These are phyloP conservation scores for Kwoniella sp. DNA, from an alignment of 768 basidiomycete genomes.

Conservation along the genomic window DNA sequence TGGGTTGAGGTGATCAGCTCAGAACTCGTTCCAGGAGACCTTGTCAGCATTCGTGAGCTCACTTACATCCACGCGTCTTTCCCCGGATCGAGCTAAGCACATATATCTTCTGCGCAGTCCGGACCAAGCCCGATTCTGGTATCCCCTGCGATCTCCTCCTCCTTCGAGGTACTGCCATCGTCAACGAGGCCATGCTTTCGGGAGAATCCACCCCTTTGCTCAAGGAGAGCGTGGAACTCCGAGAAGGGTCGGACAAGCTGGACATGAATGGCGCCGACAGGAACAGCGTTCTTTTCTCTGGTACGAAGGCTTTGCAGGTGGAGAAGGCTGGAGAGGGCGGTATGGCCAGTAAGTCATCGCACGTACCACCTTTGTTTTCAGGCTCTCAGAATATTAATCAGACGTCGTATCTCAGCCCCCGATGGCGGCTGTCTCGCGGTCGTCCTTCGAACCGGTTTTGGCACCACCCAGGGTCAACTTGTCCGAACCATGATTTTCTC, in stretches of 20 bases:
- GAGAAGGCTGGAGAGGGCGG: constrained; percentile 59
- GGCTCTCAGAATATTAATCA: too few relatives aligned
- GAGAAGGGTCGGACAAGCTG: constrained; percentile 72
- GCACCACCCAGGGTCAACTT: constrained; percentile 94
- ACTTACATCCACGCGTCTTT: background rate
- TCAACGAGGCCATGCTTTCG: constrained; percentile 98
- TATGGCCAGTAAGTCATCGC: constrained; percentile 56
- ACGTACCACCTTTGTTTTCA: too few relatives aligned
- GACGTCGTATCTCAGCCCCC: constrained; percentile 60
- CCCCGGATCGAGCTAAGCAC: background rate
- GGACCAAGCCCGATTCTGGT: constrained; percentile 71
- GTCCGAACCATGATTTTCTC: constrained; percentile 99
- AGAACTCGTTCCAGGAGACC: constrained; percentile 84
- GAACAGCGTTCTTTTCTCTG: constrained; percentile 86
- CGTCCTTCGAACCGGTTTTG: constrained; percentile 93
- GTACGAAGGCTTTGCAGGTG: constrained; percentile 94
- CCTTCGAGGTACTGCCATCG: constrained; percentile 88
- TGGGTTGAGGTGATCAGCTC: constrained; percentile 84
- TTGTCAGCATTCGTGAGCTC: constrained; percentile 75
- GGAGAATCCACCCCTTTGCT: constrained; percentile 96
- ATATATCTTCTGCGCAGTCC: constrained; percentile 45
- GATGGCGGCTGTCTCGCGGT: constrained; percentile 90
- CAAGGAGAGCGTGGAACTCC: constrained; percentile 89
- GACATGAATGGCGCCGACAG: constrained; percentile 86
- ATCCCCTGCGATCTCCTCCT: constrained; percentile 92